Base-by-base conservation (phyloP, 108 stramenopile genomes). In the Ochromonas danica region DNA sequence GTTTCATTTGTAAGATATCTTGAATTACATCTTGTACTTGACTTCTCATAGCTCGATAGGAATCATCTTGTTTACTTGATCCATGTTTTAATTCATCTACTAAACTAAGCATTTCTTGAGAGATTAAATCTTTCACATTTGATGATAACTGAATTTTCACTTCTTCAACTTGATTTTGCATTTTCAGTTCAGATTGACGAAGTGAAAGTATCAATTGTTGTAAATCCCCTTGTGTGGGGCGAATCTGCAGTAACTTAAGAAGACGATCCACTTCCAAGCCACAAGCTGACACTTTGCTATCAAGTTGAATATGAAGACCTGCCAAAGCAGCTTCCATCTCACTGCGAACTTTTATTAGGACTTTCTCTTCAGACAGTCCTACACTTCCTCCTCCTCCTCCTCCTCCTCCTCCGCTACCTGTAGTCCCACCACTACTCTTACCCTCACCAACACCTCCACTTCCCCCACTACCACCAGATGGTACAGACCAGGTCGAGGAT, bases 171-270 rank as follows among this genome's bases (percentile, higher is more conserved):
- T 27, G n/a, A 27, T 17, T 6, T 31, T 75, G 45, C 43, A 41
- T 60, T 6, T 36, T 27, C 40, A 10, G 36, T 31, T 75, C 40
- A 41, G 6, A 10, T 10, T 39, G 14, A 28, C 38, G 36, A 27
- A 75, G 6, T 6, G 6, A 28, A 33, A 42, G 14, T 27, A 42
- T 36, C 43, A 75, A 38, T 27, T 75, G 72, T 36, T 75, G 72
- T 33, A 75, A 41, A 6, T 75, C 72, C 10, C 14, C 6, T 10
- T 6, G 6, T 10, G 72, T 75, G 14, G 72, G 72, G 3, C 72
- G 36, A 75, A 75, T 75, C 14, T 33, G 3, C 51, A 75, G 40
- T 33, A 75, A 25, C 31, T 75, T 75, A 36, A 35, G 72, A 10
- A 75, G 6, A 14, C 72, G 36, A 3, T 75, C 72, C 14, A 75